These are phyloP conservation scores for Kazachstania psychrophila DNA, from an alignment of 805 yeast species.

Conservation along the genomic window DNA sequence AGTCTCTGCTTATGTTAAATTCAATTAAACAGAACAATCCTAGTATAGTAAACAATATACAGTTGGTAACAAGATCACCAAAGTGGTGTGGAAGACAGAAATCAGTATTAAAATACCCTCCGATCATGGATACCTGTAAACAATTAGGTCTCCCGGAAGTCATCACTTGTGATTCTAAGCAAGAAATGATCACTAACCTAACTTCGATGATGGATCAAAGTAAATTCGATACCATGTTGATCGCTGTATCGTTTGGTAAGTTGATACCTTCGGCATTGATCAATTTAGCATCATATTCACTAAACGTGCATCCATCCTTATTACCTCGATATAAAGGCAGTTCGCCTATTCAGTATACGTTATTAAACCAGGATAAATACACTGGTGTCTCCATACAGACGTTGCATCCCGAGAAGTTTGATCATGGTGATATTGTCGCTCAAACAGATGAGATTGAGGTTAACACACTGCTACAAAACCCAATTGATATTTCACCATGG, in stretches of 20 bases:
- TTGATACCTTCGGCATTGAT: slow-evolving; percentile 63
- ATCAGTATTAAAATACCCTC: slow-evolving; percentile 40
- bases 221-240: slow-evolving; percentile 39
- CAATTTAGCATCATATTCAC: slow-evolving; percentile 41
- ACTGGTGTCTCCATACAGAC: slow-evolving; percentile 91
- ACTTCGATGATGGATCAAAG: slow-evolving; percentile 9
- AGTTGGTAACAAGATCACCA: slow-evolving; percentile 54
- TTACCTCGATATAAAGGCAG: slow-evolving; percentile 81
- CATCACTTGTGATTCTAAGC: slow-evolving; percentile 20
- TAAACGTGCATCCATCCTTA: slow-evolving; percentile 89
- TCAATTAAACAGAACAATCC: slow-evolving; percentile 12
- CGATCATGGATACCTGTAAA: slow-evolving; percentile 39
- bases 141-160: slow-evolving; percentile 23
- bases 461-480: slow-evolving; percentile 6
- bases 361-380: slow-evolving; percentile 47
- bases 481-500: slow-evolving; percentile 4
- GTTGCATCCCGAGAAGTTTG: slow-evolving; percentile 79
- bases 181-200: slow-evolving; percentile 10
- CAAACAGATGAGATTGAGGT: slow-evolving; percentile 37
- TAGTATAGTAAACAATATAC: slow-evolving; percentile 32
- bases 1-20: slow-evolving; percentile 37
- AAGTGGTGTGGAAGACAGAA: slow-evolving; percentile 56
- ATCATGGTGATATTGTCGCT: slow-evolving; percentile 58
- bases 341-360: slow-evolving; percentile 76
- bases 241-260: slow-evolving; percentile 89